phyloP scores from a whole-genome alignment of 345 rosid species.

The Firmiana major region DNA sequence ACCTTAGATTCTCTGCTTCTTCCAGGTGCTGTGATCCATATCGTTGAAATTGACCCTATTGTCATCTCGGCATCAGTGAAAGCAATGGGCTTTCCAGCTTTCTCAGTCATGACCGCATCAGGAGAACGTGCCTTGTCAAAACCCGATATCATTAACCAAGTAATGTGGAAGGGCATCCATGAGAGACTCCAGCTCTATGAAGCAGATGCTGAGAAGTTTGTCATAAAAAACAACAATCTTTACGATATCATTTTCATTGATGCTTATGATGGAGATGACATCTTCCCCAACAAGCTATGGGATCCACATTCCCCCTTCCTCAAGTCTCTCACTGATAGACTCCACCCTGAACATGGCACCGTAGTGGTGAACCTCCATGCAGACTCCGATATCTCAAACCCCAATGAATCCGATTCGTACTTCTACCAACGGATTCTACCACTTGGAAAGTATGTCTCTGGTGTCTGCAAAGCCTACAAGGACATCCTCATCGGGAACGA shows the following conservation, averaged over 20 bases:
- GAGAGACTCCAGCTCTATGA: conserved; percentile 78
- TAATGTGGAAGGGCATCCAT: conserved; percentile 79
- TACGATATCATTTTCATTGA: conserved; percentile 82
- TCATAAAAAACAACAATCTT: conserved; percentile 32
- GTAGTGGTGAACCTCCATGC: conserved; percentile 89
- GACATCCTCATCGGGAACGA: conserved; percentile 38
- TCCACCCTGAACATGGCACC: conserved; percentile 75
- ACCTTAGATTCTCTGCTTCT: background rate
- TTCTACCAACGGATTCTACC: conserved; percentile 36
- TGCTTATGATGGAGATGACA: conserved; percentile 91
- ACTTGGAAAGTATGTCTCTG: conserved; percentile 49
- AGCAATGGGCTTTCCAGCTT: conserved; percentile 90
- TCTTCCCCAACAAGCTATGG: conserved; percentile 85
- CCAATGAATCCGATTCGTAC: conserved; percentile 25
- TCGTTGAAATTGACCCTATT: conserved; percentile 80
- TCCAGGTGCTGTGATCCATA: conserved; percentile 67
- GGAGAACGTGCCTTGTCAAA: conserved; percentile 42
- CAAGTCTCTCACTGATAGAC: conserved; percentile 45
- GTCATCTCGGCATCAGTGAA: conserved; percentile 71
- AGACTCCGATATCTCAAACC: conserved; percentile 28
- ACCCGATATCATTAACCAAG: conserved; percentile 45
- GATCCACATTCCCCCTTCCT: conserved; percentile 63
- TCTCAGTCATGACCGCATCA: conserved; percentile 44
- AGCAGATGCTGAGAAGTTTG: conserved; percentile 72
- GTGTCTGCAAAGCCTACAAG: conserved; percentile 58